Percentiles rank a stretch among this genome's conserved stretches.
phyloP scores from a whole-genome alignment of 495 filamentous ascomycete genomes.

The Barbatosphaeria neglecta region DNA sequence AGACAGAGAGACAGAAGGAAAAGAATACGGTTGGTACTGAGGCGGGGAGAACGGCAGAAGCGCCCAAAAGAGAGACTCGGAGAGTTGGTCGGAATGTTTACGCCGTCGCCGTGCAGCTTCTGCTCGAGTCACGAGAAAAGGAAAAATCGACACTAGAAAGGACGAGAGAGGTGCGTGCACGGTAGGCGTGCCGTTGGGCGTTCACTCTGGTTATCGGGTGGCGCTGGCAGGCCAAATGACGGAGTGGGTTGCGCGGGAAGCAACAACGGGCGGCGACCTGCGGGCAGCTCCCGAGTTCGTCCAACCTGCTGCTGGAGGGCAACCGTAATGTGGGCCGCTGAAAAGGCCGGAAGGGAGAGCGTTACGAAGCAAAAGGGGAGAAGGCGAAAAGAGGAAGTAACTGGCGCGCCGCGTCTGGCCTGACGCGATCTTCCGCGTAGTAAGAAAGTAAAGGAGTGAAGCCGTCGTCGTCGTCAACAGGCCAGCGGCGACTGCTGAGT shows the following conservation, averaged over 20 bases:
- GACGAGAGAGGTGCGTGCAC: not conserved
- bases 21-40: no score
- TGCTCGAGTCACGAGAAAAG: no score
- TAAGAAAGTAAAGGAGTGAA: not conserved
- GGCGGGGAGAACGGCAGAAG: no score
- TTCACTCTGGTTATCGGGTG: not conserved
- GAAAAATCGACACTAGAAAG: no score
- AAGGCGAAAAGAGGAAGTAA: not conserved
- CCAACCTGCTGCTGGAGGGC: not conserved
- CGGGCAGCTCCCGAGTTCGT: not conserved
- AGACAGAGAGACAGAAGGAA: no score
- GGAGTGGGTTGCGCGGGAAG: not conserved
- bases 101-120: no score
- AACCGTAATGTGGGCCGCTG: not conserved
- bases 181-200: not conserved
- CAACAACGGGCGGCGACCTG: not conserved
- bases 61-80: not conserved
- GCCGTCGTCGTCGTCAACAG: not conserved
- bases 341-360: not conserved
- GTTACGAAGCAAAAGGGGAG: not conserved
- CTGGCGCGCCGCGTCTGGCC: no score
- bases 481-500: no score
- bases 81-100: not conserved
- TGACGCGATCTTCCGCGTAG: no score
- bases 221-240: not conserved